These are phyloP conservation scores for Backusella sp. DNA, from an alignment of 192 early-diverging fungal species.

Conservation along the genomic window DNA sequence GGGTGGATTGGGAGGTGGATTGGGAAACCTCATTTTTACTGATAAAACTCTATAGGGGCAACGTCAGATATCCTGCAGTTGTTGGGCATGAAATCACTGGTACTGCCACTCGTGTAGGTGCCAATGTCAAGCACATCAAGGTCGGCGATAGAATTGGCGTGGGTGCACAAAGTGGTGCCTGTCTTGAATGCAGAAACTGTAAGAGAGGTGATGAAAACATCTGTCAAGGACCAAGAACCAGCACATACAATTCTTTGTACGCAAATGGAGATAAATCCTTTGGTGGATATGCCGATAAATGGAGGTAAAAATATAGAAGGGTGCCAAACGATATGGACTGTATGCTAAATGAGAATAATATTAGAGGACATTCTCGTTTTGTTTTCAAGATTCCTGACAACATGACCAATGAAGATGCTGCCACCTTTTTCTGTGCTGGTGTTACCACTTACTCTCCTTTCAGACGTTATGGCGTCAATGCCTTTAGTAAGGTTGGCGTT, in stretches of 20 bases:
- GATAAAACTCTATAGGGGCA: not conserved
- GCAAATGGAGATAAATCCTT: conserved; percentile 42
- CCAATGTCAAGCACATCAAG: conserved; percentile 38
- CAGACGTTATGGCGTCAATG: conserved; percentile 39
- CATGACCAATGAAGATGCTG: conserved; percentile 55
- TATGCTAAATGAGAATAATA: not conserved
- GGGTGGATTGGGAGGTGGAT: not conserved
- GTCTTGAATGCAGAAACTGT: conserved; percentile 46
- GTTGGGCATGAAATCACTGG: conserved; percentile 59
- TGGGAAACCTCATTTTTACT: too few relatives aligned
- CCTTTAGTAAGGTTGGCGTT: conserved; percentile 53
- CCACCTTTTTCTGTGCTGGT: conserved; percentile 82
- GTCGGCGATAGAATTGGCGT: conserved; percentile 53
- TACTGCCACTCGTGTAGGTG: conserved; percentile 37
- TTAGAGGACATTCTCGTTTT: conserved; percentile 56
- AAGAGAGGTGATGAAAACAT: conserved; percentile 37
- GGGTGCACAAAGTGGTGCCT: conserved; percentile 64
- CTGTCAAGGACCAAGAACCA: conserved; percentile 47
- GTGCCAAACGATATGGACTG: not conserved
- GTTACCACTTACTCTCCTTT: conserved; percentile 53
- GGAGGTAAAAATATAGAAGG: not conserved
- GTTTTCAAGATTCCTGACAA: conserved; percentile 61
- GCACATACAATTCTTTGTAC: conserved; percentile 39
- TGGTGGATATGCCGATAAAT: conserved; percentile 48
- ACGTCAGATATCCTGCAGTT: conserved; percentile 41